phyloP scores from a whole-genome alignment of 352 stramenopile species.

The Aphanomyces euteiches region DNA sequence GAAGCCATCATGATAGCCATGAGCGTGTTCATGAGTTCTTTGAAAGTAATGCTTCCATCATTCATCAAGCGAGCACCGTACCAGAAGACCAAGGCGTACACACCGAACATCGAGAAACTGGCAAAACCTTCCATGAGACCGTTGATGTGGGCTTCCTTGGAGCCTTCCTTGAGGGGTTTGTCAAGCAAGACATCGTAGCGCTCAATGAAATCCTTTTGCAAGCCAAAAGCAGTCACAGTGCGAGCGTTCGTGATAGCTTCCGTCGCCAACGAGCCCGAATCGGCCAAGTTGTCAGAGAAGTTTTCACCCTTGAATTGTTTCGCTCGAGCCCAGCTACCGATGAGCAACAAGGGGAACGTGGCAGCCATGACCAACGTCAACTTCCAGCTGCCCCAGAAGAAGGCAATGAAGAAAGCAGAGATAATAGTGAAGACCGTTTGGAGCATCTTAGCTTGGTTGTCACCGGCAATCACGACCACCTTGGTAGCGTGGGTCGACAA shows the following conservation, averaged over 20 bases:
- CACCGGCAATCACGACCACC: slow-evolving; percentile 44
- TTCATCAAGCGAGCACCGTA: slow-evolving; percentile 48
- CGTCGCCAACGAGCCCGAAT: slow-evolving; percentile 30
- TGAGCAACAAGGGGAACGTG: slow-evolving; percentile 56
- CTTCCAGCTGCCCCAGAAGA: slow-evolving; percentile 63
- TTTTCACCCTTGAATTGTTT: slow-evolving; percentile 35
- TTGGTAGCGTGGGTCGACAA: slow-evolving; percentile 49
- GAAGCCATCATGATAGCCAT: slow-evolving; percentile 51
- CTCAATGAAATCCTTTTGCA: slow-evolving; percentile 28
- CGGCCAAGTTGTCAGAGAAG: slow-evolving; percentile 23
- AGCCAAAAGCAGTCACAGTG: slow-evolving; percentile 36
- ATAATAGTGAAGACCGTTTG: slow-evolving; percentile 50
- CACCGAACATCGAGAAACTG: slow-evolving; percentile 52
- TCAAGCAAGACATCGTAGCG: slow-evolving; percentile 36
- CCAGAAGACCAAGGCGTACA: slow-evolving; percentile 55
- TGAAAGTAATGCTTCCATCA: slow-evolving; percentile 40
- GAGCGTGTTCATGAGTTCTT: slow-evolving; percentile 49
- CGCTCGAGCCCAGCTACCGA: slow-evolving; percentile 38
- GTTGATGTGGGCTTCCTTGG: slow-evolving; percentile 41
- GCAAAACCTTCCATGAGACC: slow-evolving; percentile 60
- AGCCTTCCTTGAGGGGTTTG: slow-evolving; percentile 35
- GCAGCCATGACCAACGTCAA: slow-evolving; percentile 64
- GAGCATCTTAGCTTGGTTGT: slow-evolving; percentile 45
- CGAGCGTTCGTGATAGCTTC: slow-evolving; percentile 37
- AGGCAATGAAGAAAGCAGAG: slow-evolving; percentile 56